These are phyloP conservation scores for Cyclotella baltica DNA, from an alignment of 108 stramenopile species.

Conservation along the genomic window DNA sequence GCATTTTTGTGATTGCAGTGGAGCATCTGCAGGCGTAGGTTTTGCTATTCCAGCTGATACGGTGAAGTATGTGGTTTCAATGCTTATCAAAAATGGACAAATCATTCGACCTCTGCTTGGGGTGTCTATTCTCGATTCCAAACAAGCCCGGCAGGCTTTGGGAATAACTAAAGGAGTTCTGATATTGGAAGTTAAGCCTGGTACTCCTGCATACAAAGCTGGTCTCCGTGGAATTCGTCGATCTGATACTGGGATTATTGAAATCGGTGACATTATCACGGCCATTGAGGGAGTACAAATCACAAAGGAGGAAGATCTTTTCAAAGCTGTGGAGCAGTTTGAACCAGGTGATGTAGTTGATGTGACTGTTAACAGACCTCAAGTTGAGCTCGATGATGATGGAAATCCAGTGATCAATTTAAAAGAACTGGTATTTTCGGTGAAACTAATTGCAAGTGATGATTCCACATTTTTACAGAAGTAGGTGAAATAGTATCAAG, in stretches of 20 bases:
- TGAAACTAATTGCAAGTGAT: conserved; percentile 52
- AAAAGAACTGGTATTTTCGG: conserved; percentile 45
- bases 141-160: conserved; percentile 83
- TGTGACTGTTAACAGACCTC: conserved; percentile 78
- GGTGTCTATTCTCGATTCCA: conserved; percentile 86
- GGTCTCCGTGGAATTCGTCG: conserved; percentile 77
- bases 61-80: conserved; percentile 37
- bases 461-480: conserved; percentile 43
- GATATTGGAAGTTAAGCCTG: conserved; percentile 89
- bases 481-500: neutral
- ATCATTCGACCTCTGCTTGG: conserved; percentile 91
- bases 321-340: conserved; percentile 85
- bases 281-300: conserved; percentile 76
- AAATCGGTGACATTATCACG: conserved; percentile 94
- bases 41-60: conserved; percentile 88
- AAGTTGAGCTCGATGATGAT: conserved; percentile 29
- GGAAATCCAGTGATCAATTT: conserved; percentile 41
- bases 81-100: conserved; percentile 84
- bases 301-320: conserved; percentile 90
- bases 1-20: conserved; percentile 39
- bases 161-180: conserved; percentile 91
- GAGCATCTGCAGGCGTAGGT: conserved; percentile 91
- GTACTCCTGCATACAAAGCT: conserved; percentile 71
- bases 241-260: conserved; percentile 77
- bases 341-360: conserved; percentile 86